Evolutionary conservation across 2,329 filamentous ascomycete species (phyloP).

Genomic region (Aspergillus sp.): DNA sequence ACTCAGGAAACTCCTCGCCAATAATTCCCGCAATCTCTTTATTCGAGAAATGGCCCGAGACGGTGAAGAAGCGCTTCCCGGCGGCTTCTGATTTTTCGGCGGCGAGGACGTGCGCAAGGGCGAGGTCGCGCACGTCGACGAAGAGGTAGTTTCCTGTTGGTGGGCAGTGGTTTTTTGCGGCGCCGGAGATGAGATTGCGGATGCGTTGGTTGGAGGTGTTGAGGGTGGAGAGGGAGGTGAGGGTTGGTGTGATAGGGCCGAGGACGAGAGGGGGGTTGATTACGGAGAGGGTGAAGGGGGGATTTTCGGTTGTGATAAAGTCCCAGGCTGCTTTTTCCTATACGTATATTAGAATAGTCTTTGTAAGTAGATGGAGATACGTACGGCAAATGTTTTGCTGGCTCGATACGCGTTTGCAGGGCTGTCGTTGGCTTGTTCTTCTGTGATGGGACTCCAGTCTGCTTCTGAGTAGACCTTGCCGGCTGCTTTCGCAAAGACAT

Average conservation of each 20-base stretch:
- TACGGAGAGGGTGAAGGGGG: slow-evolving; percentile 56
- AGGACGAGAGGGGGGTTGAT: slow-evolving; percentile 61
- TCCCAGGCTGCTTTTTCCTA: slow-evolving; percentile 65
- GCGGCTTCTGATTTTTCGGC: slow-evolving; percentile 43
- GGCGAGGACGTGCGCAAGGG: slow-evolving; percentile 44
- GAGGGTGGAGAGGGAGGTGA: slow-evolving; percentile 58
- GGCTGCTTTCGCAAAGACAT: slow-evolving; percentile 40
- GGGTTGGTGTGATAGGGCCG: slow-evolving; percentile 60
- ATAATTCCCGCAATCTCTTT: slow-evolving; percentile 39
- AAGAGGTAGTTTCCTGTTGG: slow-evolving; percentile 57
- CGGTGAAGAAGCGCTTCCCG: slow-evolving; percentile 42
- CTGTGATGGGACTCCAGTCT: slow-evolving; percentile 41
- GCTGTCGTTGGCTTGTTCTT: slow-evolving; percentile 33
- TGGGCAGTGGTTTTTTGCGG: slow-evolving; percentile 53
- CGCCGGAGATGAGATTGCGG: slow-evolving; percentile 59
- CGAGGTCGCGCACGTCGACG: slow-evolving; percentile 49
- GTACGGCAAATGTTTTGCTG: slow-evolving; percentile 45
- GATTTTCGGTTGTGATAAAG: slow-evolving; percentile 52
- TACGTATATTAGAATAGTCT: slow-evolving; percentile 38
- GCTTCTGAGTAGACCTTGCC: slow-evolving; percentile 32
- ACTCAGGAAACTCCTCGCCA: slow-evolving; percentile 38
- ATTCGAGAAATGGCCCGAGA: slow-evolving; percentile 38
- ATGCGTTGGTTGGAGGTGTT: slow-evolving; percentile 72
- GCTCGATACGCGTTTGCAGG: slow-evolving; percentile 41
- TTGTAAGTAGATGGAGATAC: slow-evolving; percentile 5